Conservation (phyloP, 106 monocot genomes). For the Dendrobium officinale region DNA sequence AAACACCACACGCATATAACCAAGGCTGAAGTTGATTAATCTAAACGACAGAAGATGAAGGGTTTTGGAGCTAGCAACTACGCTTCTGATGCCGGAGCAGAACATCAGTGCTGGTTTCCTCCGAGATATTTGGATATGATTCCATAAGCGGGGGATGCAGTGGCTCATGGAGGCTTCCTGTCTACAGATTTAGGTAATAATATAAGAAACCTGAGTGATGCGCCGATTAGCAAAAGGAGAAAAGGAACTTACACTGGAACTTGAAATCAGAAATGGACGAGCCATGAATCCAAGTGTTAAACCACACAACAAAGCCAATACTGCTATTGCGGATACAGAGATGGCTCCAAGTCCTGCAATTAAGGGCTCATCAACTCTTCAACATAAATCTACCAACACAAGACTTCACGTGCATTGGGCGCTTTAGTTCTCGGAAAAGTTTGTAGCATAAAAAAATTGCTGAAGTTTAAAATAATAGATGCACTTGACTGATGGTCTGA, state of each 20-base stretch:
- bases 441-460: no score
- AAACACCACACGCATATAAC: conserved; percentile 22
- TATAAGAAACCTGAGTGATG: conserved; percentile 2
- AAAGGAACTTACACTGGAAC: conserved; percentile 25
- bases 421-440: no score
- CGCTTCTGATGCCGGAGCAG: conserved; percentile 62
- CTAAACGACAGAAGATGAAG: conserved; percentile 8
- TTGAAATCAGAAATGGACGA: conserved; percentile 27
- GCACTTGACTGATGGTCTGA: no score
- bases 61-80: conserved; percentile 36
- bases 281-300: conserved; percentile 33
- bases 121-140: conserved; percentile 34
- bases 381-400: neutral
- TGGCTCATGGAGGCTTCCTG: conserved; percentile 41
- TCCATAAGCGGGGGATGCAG: conserved; percentile 17
- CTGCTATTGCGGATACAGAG: conserved; percentile 29
- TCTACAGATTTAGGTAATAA: conserved; percentile 24
- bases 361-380: neutral
- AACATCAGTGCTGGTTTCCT: conserved; percentile 28
- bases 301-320: conserved; percentile 30
- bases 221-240: neutral
- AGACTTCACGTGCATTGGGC: no score
- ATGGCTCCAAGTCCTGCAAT: conserved; percentile 27
- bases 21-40: conserved; percentile 17
- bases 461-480: no score